phyloP scores from a whole-genome alignment of 2,329 filamentous ascomycete genomes.

The Thermomyces lanuginosus region DNA sequence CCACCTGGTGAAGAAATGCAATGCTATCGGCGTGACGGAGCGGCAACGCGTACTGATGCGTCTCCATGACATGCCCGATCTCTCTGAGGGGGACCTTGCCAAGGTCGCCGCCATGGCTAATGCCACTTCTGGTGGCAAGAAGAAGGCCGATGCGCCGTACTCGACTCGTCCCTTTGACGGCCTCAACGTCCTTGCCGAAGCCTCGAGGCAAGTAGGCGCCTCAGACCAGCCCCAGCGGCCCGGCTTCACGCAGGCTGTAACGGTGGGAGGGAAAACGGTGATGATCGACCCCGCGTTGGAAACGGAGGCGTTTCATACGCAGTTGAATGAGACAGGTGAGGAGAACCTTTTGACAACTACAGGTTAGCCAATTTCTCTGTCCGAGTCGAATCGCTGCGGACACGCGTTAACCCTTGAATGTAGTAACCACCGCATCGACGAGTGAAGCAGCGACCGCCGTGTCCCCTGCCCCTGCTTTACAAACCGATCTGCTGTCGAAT shows the following conservation, averaged over 20 bases:
- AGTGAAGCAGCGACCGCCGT: slow-evolving; percentile 12
- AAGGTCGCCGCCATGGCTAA: slow-evolving; percentile 22
- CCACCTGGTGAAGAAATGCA: slow-evolving; percentile 76
- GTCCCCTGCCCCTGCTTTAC: slow-evolving; percentile 17
- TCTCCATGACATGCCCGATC: slow-evolving; percentile 51
- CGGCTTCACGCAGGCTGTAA: slow-evolving; percentile 24
- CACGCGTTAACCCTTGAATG: too few species aligned
- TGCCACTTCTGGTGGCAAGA: slow-evolving; percentile 19
- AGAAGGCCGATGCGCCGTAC: slow-evolving; percentile 26
- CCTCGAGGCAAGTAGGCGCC: slow-evolving; percentile 58
- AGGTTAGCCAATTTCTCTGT: slow-evolving; percentile 8
- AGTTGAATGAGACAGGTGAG: slow-evolving; percentile 14
- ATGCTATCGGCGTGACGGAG: slow-evolving; percentile 57
- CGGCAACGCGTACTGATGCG: slow-evolving; percentile 59
- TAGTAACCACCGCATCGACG: too few species aligned
- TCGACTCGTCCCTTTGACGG: slow-evolving; percentile 52
- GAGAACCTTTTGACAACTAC: slow-evolving; percentile 11
- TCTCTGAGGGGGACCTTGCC: slow-evolving; percentile 25
- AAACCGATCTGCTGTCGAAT: slow-evolving; percentile 15
- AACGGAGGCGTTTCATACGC: slow-evolving; percentile 23
- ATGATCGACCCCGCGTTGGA: slow-evolving; percentile 29
- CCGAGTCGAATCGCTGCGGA: background rate
- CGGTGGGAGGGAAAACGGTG: slow-evolving; percentile 25
- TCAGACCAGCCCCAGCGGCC: slow-evolving; percentile 31
- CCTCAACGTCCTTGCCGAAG: slow-evolving; percentile 73